phyloP scores from a whole-genome alignment of 2,329 filamentous ascomycete genomes.

The Cordyceps pruinosa region DNA sequence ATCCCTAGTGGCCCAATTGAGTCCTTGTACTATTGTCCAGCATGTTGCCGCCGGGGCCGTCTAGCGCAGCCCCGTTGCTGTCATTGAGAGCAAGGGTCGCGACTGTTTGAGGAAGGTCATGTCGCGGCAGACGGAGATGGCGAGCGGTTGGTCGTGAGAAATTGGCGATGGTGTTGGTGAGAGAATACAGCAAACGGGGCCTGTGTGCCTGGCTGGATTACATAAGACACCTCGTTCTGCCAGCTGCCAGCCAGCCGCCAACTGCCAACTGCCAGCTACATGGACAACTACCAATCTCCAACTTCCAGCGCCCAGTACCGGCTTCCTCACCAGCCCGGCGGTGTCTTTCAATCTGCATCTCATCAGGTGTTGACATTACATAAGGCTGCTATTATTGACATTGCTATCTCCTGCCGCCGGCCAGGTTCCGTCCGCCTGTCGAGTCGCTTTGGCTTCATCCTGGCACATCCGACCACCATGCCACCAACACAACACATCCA shows the following conservation, averaged over 20 bases:
- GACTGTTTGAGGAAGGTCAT: neutral
- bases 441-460: neutral
- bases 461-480: neutral
- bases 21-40: neutral
- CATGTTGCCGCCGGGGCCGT: neutral
- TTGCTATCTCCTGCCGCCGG: no score
- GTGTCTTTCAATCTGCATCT: no score
- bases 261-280: neutral
- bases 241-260: neutral
- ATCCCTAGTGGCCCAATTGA: neutral
- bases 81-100: neutral
- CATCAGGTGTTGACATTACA: no score
- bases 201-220: neutral
- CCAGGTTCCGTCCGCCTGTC: neutral
- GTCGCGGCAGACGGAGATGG: neutral
- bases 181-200: neutral
- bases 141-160: neutral
- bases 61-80: conserved; percentile 8
- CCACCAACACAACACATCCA: neutral
- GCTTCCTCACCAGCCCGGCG: no score
- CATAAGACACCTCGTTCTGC: neutral
- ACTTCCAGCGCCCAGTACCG: no score
- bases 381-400: no score
- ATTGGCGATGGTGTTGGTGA: neutral
- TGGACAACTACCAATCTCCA: no score